Percentiles rank a stretch among this genome's conserved stretches.
phyloP scores from a whole-genome alignment of 2,329 filamentous ascomycete genomes.

The Blastomyces emzantsi region DNA sequence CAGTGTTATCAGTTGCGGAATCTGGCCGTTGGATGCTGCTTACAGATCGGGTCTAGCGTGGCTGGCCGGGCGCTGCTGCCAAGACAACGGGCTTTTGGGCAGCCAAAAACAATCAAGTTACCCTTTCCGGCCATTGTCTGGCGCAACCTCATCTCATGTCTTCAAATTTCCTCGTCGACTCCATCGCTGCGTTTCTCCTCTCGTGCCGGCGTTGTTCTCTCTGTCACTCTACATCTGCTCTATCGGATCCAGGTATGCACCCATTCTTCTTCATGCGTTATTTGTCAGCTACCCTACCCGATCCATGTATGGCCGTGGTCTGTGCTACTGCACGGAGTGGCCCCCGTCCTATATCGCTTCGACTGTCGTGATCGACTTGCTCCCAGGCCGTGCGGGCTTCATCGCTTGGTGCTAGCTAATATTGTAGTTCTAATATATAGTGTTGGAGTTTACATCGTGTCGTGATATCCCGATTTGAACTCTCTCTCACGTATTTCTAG shows the following conservation, averaged over 20 bases:
- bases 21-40: not conserved
- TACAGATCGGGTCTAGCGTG: not conserved
- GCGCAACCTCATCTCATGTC: conserved; percentile 3
- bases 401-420: conserved; percentile 2
- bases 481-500: not conserved
- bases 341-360: not conserved
- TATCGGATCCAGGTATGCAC: not conserved
- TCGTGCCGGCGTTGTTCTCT: not conserved
- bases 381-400: not conserved
- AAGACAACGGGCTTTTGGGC: conserved; percentile 5
- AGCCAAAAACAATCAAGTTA: conserved; percentile 9
- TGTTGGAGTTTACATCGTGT: not conserved
- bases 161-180: not conserved
- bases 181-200: not conserved
- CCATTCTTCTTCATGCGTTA: not conserved
- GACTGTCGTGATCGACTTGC: not conserved
- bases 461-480: not conserved
- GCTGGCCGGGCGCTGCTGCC: not conserved
- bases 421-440: not conserved
- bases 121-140: conserved; percentile 4
- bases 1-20: not conserved
- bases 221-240: not conserved
- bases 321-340: not conserved
- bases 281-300: not conserved
- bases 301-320: not conserved